Evolutionary conservation across 208 protist species (phyloP), one percentile per base, ranked within the genome.

Genomic region (Phytomonas sp.): DNA sequence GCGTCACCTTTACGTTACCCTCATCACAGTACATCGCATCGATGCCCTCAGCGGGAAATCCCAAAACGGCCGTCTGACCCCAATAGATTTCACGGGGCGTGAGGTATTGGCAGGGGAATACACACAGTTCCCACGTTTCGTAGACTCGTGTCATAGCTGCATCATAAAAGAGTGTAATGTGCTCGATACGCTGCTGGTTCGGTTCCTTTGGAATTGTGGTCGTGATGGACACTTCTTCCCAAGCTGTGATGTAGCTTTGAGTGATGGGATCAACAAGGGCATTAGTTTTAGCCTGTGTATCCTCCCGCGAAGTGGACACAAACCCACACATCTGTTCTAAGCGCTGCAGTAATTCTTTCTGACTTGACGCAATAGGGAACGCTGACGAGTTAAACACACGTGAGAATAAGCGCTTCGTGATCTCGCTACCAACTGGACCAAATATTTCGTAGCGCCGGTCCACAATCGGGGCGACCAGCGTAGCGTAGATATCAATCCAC

Each of bases 371-470:
- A 19, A 74, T 70, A 12, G 86, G 81, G 63, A 95, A 86, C 12
- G 76, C 67, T 5, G 86, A 69, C 12, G 86, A 70, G 8, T 83
- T 84, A 66, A 93, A 94, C 7, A 81, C 66, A 29, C 91, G 79
- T 5, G 83, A 83, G 49, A 93, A 79, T 8, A 89, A n/a, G 16
- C 83, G 78, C 69, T 91, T 92, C 19, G 74, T 74, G 5, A 90
- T 72, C 31, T 65, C 69, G n/a, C 76, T 85, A 34, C 91, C 91
- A 23, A 80, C 65, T 3, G 82, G 73, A 30, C 86, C 91, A 63
- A 84, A 95, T 36, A 95, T 70, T 66, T 95, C 91, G 72, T 89
- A 92, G 32, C 91, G 87, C 12, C 91, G 86, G 76, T 95, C 84
- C 52, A 95, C 82, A 71, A 91, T 31, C 36, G 88, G 84, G 32